Evolutionary conservation across 139 green algal species (phyloP).

Genomic region (Picochlorum costavermella): DNA sequence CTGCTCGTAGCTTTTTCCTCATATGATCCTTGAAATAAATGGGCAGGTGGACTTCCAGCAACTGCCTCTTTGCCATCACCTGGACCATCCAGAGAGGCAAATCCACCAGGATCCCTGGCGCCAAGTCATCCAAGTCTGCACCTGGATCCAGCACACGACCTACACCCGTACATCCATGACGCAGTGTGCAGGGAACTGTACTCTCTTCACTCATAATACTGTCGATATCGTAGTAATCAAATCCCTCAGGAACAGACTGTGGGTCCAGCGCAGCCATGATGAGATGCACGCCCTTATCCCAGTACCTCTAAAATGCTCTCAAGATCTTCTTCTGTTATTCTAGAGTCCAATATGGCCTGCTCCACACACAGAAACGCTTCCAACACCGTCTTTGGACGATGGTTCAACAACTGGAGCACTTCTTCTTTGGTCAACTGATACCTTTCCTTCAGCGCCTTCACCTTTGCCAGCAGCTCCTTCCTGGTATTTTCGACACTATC

Average conservation of each 20-base stretch:
- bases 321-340: conserved; percentile 37
- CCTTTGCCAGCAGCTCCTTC: conserved; percentile 29
- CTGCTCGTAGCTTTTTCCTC: conserved; percentile 42
- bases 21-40: conserved; percentile 39
- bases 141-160: conserved; percentile 37
- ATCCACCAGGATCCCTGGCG: conserved; percentile 18
- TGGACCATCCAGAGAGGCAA: conserved; percentile 45
- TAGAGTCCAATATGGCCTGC: conserved; percentile 32
- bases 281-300: conserved; percentile 8
- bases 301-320: conserved; percentile 29
- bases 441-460: conserved; percentile 24
- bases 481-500: conserved; percentile 4
- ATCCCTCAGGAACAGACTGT: neutral
- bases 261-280: neutral
- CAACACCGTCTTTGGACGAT: conserved; percentile 27
- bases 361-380: conserved; percentile 45
- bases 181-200: conserved; percentile 22
- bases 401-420: conserved; percentile 51
- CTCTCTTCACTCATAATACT: conserved; percentile 36
- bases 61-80: conserved; percentile 27
- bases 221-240: conserved; percentile 27
- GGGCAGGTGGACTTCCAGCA: conserved; percentile 27
- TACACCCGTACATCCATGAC: conserved; percentile 27
- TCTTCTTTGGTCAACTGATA: conserved; percentile 34
- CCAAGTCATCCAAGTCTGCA: conserved; percentile 27